A percentile compares a stretch with the other conserved stretches of the same genome.
phyloP scores from a whole-genome alignment of 2,329 filamentous ascomycete genomes.

The Claviceps pazoutovae region DNA sequence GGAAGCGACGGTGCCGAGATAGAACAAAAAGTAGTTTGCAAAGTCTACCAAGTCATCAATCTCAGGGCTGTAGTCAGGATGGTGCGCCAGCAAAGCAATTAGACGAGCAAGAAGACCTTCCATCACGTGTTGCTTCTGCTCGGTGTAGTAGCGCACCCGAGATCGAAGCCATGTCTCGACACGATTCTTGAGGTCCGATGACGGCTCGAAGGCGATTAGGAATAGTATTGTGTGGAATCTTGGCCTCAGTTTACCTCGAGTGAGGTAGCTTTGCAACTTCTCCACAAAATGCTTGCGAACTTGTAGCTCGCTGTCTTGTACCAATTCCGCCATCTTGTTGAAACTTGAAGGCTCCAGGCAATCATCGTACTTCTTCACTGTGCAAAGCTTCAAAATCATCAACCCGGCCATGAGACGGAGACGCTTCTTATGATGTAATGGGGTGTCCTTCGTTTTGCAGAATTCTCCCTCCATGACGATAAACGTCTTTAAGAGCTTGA shows the following conservation, averaged over 20 bases:
- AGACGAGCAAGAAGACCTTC: constrained; percentile 72
- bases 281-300: constrained; percentile 70
- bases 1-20: constrained; percentile 66
- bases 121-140: constrained; percentile 49
- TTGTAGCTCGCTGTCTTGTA: constrained; percentile 60
- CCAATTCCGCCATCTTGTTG: constrained; percentile 65
- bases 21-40: constrained; percentile 80
- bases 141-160: constrained; percentile 51
- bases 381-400: constrained; percentile 71
- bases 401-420: constrained; percentile 72
- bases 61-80: constrained; percentile 68
- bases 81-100: constrained; percentile 79
- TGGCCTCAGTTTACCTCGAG: constrained; percentile 50
- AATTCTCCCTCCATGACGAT: constrained; percentile 67
- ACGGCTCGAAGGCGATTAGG: constrained; percentile 81
- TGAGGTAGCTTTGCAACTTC: constrained; percentile 83
- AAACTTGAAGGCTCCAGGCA: constrained; percentile 61
- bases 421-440: constrained; percentile 63
- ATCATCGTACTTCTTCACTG: constrained; percentile 60
- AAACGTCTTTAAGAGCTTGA: constrained; percentile 65
- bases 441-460: constrained; percentile 60
- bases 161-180: constrained; percentile 84
- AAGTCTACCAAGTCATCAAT: constrained; percentile 64
- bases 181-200: constrained; percentile 54
- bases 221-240: constrained; percentile 88